These are phyloP conservation scores for Allantophomopsis lycopodina DNA, from an alignment of 2,329 filamentous ascomycete species.

Conservation along the genomic window DNA sequence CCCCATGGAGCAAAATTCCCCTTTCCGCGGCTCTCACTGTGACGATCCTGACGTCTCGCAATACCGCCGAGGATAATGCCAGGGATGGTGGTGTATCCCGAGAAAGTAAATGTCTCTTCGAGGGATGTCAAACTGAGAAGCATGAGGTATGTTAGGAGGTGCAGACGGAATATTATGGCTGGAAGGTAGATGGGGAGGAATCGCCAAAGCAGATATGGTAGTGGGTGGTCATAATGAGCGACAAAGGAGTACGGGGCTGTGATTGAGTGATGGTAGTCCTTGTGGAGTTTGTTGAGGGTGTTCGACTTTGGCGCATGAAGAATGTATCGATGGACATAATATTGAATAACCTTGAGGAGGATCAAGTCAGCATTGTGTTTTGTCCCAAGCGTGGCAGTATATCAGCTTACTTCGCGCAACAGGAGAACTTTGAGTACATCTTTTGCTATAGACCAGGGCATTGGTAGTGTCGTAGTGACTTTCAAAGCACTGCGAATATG, in stretches of 20 bases:
- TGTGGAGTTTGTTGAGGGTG: conserved; percentile 27
- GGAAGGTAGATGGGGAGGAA: conserved; percentile 55
- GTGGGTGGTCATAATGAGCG: conserved; percentile 55
- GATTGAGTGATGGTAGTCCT: conserved; percentile 34
- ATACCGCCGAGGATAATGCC: conserved; percentile 37
- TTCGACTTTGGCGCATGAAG: conserved; percentile 39
- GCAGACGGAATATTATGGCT: conserved; percentile 48
- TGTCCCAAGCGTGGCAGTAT: not conserved
- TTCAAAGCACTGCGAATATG: conserved; percentile 38
- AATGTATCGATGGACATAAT: conserved; percentile 58
- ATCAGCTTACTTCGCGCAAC: conserved; percentile 36
- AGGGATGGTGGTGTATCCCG: conserved; percentile 48
- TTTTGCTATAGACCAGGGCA: conserved; percentile 46
- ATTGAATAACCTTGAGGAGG: conserved; percentile 41
- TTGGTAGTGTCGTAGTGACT: conserved; percentile 42
- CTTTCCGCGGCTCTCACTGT: conserved; percentile 39
- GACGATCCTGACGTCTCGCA: conserved; percentile 34
- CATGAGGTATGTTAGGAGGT: conserved; percentile 59
- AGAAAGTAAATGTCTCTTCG: conserved; percentile 54
- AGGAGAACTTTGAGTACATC: conserved; percentile 37
- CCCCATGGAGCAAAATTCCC: conserved; percentile 52
- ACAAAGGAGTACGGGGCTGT: conserved; percentile 45
- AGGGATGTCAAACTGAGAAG: conserved; percentile 48
- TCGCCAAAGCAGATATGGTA: conserved; percentile 46
- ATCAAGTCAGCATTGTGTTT: conserved; percentile 2